Evolutionary conservation across 2,329 filamentous ascomycete species (phyloP), one percentile per base, ranked within the genome.

Genomic region (Westerdykella aurantiaca): DNA sequence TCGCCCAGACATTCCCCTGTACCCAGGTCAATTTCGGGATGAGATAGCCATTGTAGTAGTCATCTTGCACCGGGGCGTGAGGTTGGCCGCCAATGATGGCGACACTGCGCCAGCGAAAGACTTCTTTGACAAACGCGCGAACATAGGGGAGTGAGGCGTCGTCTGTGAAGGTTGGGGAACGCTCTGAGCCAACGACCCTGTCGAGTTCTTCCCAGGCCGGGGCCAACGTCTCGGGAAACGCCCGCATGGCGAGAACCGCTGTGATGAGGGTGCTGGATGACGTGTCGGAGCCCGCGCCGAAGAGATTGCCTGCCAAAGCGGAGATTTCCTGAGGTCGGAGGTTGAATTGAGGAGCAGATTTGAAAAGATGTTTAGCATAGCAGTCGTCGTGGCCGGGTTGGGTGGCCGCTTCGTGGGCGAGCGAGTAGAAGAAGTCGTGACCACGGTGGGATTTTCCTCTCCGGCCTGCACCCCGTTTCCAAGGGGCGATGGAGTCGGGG

Each of bases 351-450:
- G 56, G 51, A 14, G 51, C 45, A 37, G 63, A 60, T 13, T 68
- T 58, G 52, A 78, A 75, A 4, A 82, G 48, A 29, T 63, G 48
- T 31, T 66, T 65, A 5, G 57, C 52, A 50, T 62, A 66, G 45
- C 60, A 61, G 10, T 64, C 58, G 6, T 64, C 57, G 37, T 65
- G 56, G 6, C 57, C 60, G 1, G 58, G 48, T 5, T 57, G 58
- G 6, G 33, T 35, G 33, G 33, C 33, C 2, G 60, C 62, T 49
- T 66, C 62, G 11, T 43, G 37, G 1, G 61, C 62, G 6, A 66
- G 48, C 0, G 60, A 58, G 39, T 63, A 63, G 50, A 66, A 67
- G 45, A 67, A 66, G 51, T 61, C 58, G 34, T 64, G 55, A 4
- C 56, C 55, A 14, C 58, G 58, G 39, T 60, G 55, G n/a, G 54